These are phyloP conservation scores for Phytopythium litorale DNA, from an alignment of 352 stramenopile species.

Conservation along the genomic window DNA sequence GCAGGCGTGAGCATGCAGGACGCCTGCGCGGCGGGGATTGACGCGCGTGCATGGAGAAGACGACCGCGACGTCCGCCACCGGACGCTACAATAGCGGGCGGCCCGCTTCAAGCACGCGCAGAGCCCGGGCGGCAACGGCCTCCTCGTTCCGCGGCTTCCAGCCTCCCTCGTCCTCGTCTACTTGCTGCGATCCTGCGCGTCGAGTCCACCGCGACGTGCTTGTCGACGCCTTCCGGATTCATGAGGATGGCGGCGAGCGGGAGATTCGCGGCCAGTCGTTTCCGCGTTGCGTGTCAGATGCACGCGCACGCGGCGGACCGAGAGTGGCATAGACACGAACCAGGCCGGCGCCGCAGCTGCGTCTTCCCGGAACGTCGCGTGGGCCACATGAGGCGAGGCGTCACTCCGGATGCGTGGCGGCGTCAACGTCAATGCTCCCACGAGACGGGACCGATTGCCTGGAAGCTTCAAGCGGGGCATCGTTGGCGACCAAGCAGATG, in stretches of 20 bases:
- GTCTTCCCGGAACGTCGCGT: background rate
- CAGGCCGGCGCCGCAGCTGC: background rate
- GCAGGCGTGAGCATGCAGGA: too few relatives aligned
- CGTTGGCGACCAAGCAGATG: background rate
- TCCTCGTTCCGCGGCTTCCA: too few relatives aligned
- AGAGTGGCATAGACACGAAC: constrained; percentile 10
- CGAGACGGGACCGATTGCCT: background rate
- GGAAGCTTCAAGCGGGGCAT: too few relatives aligned
- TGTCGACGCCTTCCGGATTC: background rate
- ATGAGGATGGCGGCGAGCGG: background rate
- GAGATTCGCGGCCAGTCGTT: background rate
- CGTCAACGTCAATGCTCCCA: background rate
- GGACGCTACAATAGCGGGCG: too few relatives aligned
- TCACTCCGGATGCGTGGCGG: background rate
- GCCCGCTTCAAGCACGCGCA: too few relatives aligned
- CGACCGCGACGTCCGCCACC: too few relatives aligned
- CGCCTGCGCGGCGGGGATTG: too few relatives aligned
- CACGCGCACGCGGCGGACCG: constrained; percentile 3
- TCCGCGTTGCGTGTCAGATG: background rate
- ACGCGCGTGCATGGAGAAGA: too few relatives aligned
- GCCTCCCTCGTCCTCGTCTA: too few relatives aligned
- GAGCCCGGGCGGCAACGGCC: too few relatives aligned
- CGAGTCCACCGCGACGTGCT: too few relatives aligned
- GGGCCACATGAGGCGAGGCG: background rate
- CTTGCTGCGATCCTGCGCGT: too few relatives aligned